Conservation (phyloP, 345 rosid genomes). For the Balakata baccata region DNA sequence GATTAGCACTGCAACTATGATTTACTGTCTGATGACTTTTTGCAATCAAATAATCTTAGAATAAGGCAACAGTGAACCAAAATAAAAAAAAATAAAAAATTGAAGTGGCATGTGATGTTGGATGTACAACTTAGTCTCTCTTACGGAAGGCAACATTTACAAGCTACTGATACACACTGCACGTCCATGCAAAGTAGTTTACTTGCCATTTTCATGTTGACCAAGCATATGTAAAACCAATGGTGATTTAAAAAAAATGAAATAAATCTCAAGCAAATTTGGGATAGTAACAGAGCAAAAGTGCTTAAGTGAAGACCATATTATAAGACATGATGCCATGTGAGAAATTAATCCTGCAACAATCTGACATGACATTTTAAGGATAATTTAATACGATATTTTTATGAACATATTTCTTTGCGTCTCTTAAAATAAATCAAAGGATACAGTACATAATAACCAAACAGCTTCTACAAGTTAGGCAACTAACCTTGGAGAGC, state of each 20-base stretch:
- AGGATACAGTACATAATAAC: neutral
- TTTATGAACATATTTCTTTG: neutral
- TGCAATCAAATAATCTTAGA: neutral
- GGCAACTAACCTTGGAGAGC: slow-evolving; percentile 68
- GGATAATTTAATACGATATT: too few relatives aligned
- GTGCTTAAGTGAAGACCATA: too few relatives aligned
- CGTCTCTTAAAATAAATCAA: neutral
- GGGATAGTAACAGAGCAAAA: too few relatives aligned
- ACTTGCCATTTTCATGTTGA: neutral
- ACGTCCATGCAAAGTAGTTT: neutral
- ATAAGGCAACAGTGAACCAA: neutral
- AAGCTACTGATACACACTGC: neutral
- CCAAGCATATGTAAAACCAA: neutral
- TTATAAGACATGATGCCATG: too few relatives aligned
- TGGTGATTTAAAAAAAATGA: neutral
- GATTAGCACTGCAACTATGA: neutral
- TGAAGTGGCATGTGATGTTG: neutral
- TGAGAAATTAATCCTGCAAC: too few relatives aligned
- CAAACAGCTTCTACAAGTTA: neutral
- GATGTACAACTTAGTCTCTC: neutral
- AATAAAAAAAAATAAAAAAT: neutral
- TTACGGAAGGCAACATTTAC: neutral
- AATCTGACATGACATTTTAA: too few relatives aligned
- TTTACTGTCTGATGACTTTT: neutral
- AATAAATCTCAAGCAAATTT: neutral